Percentiles rank a stretch among this genome's conserved stretches.
These are phyloP conservation scores for Austroboletus novae-zelandiae DNA, from an alignment of 1,284 basidiomycete species.

Conservation along the genomic window DNA sequence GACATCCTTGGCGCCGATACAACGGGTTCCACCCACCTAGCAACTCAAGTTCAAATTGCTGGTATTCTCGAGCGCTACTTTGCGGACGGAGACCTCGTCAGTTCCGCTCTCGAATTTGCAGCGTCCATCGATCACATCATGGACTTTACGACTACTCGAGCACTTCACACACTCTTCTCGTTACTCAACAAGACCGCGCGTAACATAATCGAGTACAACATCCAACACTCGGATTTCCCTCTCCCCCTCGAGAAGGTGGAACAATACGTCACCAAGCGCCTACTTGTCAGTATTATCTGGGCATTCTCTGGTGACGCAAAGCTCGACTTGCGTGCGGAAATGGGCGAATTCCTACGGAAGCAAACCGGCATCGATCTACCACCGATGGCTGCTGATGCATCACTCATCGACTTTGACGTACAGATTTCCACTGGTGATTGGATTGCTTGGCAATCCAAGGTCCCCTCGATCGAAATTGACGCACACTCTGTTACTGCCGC, in stretches of 20 bases:
- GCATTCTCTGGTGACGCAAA: slow-evolving; percentile 97
- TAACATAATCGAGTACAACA: slow-evolving; percentile 93
- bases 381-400: slow-evolving; percentile 67
- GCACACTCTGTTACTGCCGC: slow-evolving; percentile 93
- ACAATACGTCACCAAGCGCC: slow-evolving; percentile 87
- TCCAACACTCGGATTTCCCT: slow-evolving; percentile 94
- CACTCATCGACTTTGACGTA: slow-evolving; percentile 96
- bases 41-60: slow-evolving; percentile 82
- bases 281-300: slow-evolving; percentile 95
- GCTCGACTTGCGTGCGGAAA: slow-evolving; percentile 83
- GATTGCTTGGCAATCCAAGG: slow-evolving; percentile 88
- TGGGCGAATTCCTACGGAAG: slow-evolving; percentile 86
- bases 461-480: slow-evolving; percentile 96
- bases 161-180: slow-evolving; percentile 95
- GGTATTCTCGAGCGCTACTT: slow-evolving; percentile 82
- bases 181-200: slow-evolving; percentile 95
- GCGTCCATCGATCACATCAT: slow-evolving; percentile 93
- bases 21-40: slow-evolving; percentile 59
- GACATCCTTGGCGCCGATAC: slow-evolving; percentile 54
- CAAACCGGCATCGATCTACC: slow-evolving; percentile 92
- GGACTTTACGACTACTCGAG: slow-evolving; percentile 94
- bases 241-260: slow-evolving; percentile 81
- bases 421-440: slow-evolving; percentile 86
- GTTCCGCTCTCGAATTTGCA: slow-evolving; percentile 76
- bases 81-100: slow-evolving; percentile 78